These are phyloP conservation scores for Cutaneotrichosporon mucoides DNA, from an alignment of 1,284 basidiomycete species.

Conservation along the genomic window DNA sequence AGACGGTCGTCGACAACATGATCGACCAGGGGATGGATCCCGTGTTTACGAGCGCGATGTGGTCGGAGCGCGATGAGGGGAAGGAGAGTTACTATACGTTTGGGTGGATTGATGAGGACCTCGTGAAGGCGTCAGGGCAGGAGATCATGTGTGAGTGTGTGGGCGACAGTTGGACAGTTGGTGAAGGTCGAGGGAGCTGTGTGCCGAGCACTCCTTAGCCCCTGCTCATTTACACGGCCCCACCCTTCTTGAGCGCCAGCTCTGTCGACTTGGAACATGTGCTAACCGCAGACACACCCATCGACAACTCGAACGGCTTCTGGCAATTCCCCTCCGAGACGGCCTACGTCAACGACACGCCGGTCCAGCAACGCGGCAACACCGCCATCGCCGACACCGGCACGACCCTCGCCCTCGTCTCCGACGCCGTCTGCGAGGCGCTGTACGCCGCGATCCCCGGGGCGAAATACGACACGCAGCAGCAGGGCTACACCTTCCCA, in stretches of 20 bases:
- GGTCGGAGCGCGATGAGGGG: constrained; percentile 1
- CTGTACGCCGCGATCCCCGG: constrained; percentile 75
- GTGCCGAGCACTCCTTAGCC: too few species aligned
- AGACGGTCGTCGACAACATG: constrained; percentile 8
- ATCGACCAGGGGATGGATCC: neutral
- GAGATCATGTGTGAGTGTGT: constrained; percentile 6
- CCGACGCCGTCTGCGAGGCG: constrained; percentile 57
- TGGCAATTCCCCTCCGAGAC: constrained; percentile 9
- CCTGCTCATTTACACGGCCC: too few species aligned
- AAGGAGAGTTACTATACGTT: constrained; percentile 7
- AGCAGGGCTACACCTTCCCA: constrained; percentile 8
- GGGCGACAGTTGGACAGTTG: too few species aligned
- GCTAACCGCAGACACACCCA: constrained; percentile 2
- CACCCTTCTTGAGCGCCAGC: too few species aligned
- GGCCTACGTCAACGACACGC: constrained; percentile 17
- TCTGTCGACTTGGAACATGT: too few species aligned
- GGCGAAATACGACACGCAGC: constrained; percentile 36
- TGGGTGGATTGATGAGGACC: constrained; percentile 10
- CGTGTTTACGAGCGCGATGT: constrained; percentile 9
- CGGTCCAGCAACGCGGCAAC: neutral
- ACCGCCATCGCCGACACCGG: constrained; percentile 56
- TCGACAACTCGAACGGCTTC: constrained; percentile 8
- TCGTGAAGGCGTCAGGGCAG: constrained; percentile 3
- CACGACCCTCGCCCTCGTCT: constrained; percentile 84
- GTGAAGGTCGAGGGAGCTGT: too few species aligned